A percentile compares a stretch with the other conserved stretches of the same genome.
Evolutionary conservation across 495 filamentous ascomycete genomes (phyloP).

Genomic region (Neurospora sp.): DNA sequence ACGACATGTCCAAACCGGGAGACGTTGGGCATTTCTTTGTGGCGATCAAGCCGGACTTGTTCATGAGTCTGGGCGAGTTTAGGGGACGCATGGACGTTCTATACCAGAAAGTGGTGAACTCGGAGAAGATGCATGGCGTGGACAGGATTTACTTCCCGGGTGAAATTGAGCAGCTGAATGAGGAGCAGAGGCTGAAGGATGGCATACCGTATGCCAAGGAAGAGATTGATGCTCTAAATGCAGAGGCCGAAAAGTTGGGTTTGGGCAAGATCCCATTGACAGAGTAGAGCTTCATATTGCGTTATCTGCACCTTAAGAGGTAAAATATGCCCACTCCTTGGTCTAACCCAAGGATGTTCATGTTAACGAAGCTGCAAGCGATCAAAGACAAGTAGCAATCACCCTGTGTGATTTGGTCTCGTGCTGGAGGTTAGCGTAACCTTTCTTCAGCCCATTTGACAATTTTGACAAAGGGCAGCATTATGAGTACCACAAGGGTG

Average conservation of each 20-base stretch:
- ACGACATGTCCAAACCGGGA: constrained; percentile 55
- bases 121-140: constrained; percentile 58
- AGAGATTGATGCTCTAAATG: constrained; percentile 57
- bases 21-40: constrained; percentile 72
- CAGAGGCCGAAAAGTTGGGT: constrained; percentile 51
- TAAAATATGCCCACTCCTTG: neutral
- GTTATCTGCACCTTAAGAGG: neutral
- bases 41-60: constrained; percentile 67
- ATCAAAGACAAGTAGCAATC: neutral
- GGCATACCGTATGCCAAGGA: constrained; percentile 59
- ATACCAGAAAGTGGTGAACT: constrained; percentile 52
- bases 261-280: constrained; percentile 4
- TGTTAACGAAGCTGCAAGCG: neutral
- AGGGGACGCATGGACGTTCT: constrained; percentile 59
- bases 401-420: neutral
- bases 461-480: neutral
- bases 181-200: constrained; percentile 41
- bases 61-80: constrained; percentile 61
- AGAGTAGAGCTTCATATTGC: neutral
- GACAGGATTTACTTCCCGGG: constrained; percentile 71
- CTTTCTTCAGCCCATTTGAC: neutral
- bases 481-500: neutral
- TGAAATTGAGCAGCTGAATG: constrained; percentile 58
- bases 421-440: neutral
- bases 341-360: neutral